Base-by-base conservation (phyloP, 768 basidiomycete species). In the Polyporus arcularius region DNA sequence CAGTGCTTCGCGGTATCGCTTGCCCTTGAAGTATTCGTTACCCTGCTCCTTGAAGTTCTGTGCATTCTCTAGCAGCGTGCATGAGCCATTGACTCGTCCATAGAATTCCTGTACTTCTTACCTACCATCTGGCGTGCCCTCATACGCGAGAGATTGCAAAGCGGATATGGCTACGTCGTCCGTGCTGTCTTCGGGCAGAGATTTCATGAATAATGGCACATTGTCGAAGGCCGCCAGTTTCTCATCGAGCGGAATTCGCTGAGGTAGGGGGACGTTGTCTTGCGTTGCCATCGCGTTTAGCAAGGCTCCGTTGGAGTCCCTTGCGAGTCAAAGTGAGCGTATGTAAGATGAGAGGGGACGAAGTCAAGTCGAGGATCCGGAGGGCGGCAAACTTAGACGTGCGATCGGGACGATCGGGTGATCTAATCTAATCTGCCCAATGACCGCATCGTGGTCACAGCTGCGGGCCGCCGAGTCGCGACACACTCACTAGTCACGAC, bases 41-140 rank as follows among this genome's bases (percentile, higher is more conserved):
- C 95, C 97, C 71, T 96, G 93, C 55, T 93, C 87, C 73, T 97
- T 98, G 76, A 98, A 97, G 70, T 91, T 95, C 62, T 85, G 81
- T 1, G 96, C 94, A 64, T 94, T 79, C 73, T 98, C 97, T 96
- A 64, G 30, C 14, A 30, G 21, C 4, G 6, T n/a, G 1, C 6
- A n/a, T 48, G 12, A 28, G 43, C 28, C 28, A n/a, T 7, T 10
- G 7, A 9, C 38, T 53, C 8, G 12, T 4, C 14, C 11, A 26
- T 8, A 15, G 16, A 2, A 11, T 42, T 10, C 21, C 15, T 7
- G 21, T n/a, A 16, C 16, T 16, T 15, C 61, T 73, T 68, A 84
- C 92, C 69, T 71, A 98, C 96, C 96, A 78, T 98, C 92, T 55
- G 94, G 89, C 15, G 93, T 91, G 31, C 95, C 97, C 15, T 98